These are phyloP conservation scores for Exserohilum rostratum DNA, from an alignment of 2,329 filamentous ascomycete genomes.

Conservation along the genomic window DNA sequence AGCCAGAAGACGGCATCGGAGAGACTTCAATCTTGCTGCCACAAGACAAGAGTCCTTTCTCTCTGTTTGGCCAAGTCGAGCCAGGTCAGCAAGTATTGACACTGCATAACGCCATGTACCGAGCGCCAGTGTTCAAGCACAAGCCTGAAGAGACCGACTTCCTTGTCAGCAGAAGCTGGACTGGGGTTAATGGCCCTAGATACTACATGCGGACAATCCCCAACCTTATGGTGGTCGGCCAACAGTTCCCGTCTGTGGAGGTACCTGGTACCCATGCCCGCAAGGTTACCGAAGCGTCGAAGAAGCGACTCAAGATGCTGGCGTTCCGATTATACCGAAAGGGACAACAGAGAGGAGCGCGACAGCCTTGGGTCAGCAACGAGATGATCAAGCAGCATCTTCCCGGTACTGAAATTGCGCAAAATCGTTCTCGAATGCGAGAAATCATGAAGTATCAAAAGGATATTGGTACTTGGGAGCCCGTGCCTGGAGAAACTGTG, in stretches of 20 bases:
- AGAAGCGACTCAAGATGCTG: constrained; percentile 96
- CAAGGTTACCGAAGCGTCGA: constrained; percentile 95
- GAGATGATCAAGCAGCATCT: constrained; percentile 70
- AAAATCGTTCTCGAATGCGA: constrained; percentile 95
- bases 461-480: constrained; percentile 79
- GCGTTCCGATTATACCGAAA: constrained; percentile 86
- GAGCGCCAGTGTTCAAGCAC: constrained; percentile 92
- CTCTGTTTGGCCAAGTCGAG: constrained; percentile 91
- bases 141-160: constrained; percentile 80
- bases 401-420: constrained; percentile 89
- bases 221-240: constrained; percentile 87
- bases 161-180: constrained; percentile 80
- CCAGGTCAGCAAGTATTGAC: constrained; percentile 89
- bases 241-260: constrained; percentile 89
- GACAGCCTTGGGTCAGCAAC: constrained; percentile 82
- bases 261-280: constrained; percentile 92
- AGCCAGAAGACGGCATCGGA: constrained; percentile 72
- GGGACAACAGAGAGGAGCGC: constrained; percentile 70
- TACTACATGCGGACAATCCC: constrained; percentile 91
- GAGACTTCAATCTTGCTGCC: constrained; percentile 87
- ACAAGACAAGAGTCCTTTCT: constrained; percentile 95
- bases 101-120: constrained; percentile 93
- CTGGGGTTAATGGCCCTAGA: constrained; percentile 74
- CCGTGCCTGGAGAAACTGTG: constrained; percentile 73
- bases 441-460: constrained; percentile 94